Conservation (phyloP, 257 asterid genomes). For the Forsythia suspensa region DNA sequence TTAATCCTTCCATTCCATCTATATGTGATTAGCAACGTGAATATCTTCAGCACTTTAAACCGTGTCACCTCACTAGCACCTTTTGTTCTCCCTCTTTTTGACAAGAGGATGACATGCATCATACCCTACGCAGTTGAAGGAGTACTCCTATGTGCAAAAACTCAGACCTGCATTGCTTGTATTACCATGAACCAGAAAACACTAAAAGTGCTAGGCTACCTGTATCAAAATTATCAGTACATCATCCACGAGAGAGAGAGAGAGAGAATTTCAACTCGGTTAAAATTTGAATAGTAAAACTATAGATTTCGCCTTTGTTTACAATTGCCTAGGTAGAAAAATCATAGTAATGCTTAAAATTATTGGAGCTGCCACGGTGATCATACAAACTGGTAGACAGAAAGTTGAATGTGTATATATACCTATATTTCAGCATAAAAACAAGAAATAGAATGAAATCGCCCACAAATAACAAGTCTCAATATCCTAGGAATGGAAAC, state of each 20-base stretch:
- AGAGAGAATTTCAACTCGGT: background rate
- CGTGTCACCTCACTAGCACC: background rate
- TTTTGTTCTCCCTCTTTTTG: background rate
- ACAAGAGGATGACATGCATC: background rate
- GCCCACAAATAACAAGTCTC: background rate
- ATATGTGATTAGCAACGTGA: no score
- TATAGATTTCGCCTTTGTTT: background rate
- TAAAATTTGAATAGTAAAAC: background rate
- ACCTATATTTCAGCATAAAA: background rate
- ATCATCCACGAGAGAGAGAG: background rate
- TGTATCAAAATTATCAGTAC: background rate
- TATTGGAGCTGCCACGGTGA: background rate
- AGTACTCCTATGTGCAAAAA: background rate
- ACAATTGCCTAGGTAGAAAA: background rate
- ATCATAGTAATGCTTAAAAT: background rate
- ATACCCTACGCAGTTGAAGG: background rate
- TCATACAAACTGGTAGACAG: background rate
- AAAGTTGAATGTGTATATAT: background rate
- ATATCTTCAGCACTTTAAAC: no score
- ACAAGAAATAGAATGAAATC: background rate
- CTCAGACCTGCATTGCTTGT: background rate
- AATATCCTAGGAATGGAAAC: conserved; percentile 1
- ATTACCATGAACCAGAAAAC: background rate
- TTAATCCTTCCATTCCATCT: no score
- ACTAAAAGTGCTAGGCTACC: background rate